Percentiles rank a stretch among this genome's conserved stretches.
Conservation (phyloP, 345 rosid species). For the Kernera saxatilis region DNA sequence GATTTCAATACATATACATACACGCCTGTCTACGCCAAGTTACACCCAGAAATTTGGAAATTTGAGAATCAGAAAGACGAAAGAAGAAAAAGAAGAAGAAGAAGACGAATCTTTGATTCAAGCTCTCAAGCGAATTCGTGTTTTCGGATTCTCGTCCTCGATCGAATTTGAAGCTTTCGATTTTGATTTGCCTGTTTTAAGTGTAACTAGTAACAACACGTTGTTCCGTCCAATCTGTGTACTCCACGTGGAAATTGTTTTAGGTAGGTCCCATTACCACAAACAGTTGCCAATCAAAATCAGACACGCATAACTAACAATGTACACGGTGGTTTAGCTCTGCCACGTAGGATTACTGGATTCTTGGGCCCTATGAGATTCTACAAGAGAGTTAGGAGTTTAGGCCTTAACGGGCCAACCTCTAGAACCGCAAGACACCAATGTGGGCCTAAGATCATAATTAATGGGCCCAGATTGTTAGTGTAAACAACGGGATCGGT, state of each 20-base stretch:
- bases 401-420: not conserved
- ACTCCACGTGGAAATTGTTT: slow-evolving; percentile 37
- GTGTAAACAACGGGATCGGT: not conserved
- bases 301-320: slow-evolving; percentile 20
- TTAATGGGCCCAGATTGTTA: not conserved
- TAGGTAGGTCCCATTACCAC: not conserved
- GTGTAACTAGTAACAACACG: slow-evolving; percentile 45
- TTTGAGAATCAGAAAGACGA: not conserved
- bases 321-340: slow-evolving; percentile 5
- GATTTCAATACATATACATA: slow-evolving; percentile 18
- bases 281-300: not conserved
- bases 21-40: not conserved
- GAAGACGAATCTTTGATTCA: not conserved
- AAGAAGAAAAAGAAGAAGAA: not conserved
- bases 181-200: slow-evolving; percentile 14
- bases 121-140: not conserved
- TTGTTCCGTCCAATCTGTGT: slow-evolving; percentile 32
- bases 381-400: not conserved
- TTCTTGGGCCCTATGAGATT: slow-evolving; percentile 10
- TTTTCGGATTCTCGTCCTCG: not conserved
- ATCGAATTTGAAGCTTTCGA: slow-evolving; percentile 19
- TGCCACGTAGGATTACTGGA: slow-evolving; percentile 18
- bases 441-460: not conserved
- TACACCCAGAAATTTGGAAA: not conserved
- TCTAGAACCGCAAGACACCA: not conserved